Evolutionary conservation across 495 filamentous ascomycete species (phyloP).

Genomic region (Trichoderma gamsii): DNA sequence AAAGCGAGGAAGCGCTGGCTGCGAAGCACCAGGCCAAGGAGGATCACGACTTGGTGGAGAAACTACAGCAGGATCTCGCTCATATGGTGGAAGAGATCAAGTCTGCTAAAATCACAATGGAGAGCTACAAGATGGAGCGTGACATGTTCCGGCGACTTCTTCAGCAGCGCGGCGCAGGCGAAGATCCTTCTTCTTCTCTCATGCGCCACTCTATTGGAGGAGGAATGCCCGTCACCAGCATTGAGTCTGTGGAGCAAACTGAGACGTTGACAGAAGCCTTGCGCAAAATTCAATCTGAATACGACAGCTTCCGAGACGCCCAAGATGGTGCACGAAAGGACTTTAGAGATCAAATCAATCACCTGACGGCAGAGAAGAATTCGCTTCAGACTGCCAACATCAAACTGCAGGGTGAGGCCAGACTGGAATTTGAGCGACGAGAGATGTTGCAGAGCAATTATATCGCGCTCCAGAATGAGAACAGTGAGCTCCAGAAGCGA

Average conservation of each 20-base stretch:
- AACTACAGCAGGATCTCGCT: slow-evolving; percentile 58
- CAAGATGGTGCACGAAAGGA: slow-evolving; percentile 68
- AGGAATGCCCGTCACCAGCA: slow-evolving; percentile 43
- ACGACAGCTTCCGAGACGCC: slow-evolving; percentile 84
- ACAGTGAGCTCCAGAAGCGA: slow-evolving; percentile 74
- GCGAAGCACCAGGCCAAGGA: slow-evolving; percentile 62
- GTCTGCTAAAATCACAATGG: slow-evolving; percentile 67
- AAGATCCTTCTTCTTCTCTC: slow-evolving; percentile 48
- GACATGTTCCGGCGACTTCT: slow-evolving; percentile 97
- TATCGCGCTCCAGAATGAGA: slow-evolving; percentile 73
- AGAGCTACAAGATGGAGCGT: slow-evolving; percentile 90
- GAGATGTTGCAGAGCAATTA: slow-evolving; percentile 90
- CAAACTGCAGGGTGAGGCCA: slow-evolving; percentile 70
- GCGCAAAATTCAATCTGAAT: slow-evolving; percentile 80
- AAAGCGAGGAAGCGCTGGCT: slow-evolving; percentile 74
- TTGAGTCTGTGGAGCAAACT: slow-evolving; percentile 35
- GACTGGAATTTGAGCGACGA: slow-evolving; percentile 72
- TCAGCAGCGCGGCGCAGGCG: slow-evolving; percentile 57
- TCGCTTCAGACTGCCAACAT: slow-evolving; percentile 73
- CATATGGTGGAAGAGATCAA: slow-evolving; percentile 63
- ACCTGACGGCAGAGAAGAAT: slow-evolving; percentile 72
- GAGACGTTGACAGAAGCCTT: slow-evolving; percentile 45
- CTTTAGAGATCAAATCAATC: slow-evolving; percentile 80
- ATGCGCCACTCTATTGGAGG: slow-evolving; percentile 60
- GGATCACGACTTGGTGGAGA: slow-evolving; percentile 66